These are phyloP conservation scores for Umbelopsis sp. DNA, from an alignment of 192 early-diverging fungal genomes.

Conservation along the genomic window DNA sequence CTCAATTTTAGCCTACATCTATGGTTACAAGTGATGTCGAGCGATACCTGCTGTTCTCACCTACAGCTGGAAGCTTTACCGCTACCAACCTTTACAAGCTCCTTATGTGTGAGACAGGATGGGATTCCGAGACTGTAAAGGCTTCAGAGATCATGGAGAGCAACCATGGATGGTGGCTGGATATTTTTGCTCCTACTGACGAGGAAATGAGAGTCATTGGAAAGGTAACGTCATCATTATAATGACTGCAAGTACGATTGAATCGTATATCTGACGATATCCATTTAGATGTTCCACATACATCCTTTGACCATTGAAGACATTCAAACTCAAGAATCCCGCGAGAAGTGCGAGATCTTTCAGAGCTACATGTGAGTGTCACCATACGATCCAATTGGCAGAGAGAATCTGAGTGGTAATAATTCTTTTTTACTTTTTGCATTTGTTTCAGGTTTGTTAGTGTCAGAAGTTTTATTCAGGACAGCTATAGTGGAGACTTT, in stretches of 20 bases:
- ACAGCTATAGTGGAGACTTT: conserved; percentile 29
- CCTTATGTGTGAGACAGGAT: neutral
- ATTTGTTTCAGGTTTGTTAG: conserved; percentile 1
- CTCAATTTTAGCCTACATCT: neutral
- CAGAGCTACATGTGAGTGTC: conserved; percentile 83
- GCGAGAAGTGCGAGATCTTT: conserved; percentile 91
- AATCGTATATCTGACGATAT: neutral
- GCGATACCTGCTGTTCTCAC: neutral
- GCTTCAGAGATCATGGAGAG: neutral
- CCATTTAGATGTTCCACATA: conserved; percentile 68
- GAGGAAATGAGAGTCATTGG: conserved; percentile 62
- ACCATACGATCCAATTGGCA: no score
- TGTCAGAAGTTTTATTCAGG: conserved; percentile 11
- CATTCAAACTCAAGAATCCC: conserved; percentile 77
- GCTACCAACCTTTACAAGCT: neutral
- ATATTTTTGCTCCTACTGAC: conserved; percentile 62
- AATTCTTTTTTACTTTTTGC: conserved; percentile 54
- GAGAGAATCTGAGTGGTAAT: no score
- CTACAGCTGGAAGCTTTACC: neutral
- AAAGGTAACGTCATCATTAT: conserved; percentile 35
- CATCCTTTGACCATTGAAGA: conserved; percentile 92
- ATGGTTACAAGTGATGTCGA: neutral
- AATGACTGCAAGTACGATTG: neutral
- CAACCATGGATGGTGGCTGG: conserved; percentile 58
- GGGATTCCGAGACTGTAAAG: neutral